Conservation (phyloP, 1,284 basidiomycete species). For the Cryptococcus sp. region DNA sequence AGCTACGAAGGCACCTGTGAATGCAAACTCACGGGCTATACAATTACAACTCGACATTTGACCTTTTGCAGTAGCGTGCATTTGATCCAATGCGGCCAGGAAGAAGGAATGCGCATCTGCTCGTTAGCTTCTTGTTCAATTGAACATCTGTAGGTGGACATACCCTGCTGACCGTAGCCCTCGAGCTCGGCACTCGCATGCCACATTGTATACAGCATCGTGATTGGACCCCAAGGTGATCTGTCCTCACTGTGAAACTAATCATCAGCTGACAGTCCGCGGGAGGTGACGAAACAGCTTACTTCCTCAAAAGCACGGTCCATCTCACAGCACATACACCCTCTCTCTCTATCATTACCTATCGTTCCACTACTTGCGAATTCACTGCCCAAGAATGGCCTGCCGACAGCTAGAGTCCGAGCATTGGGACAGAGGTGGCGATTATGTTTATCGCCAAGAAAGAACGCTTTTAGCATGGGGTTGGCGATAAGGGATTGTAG, state of each 20-base stretch:
- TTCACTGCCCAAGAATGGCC: conserved; percentile 24
- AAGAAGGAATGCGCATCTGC: conserved; percentile 57
- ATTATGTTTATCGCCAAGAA: conserved; percentile 64
- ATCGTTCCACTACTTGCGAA: conserved; percentile 8
- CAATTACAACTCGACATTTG: conserved; percentile 65
- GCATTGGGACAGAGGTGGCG: conserved; percentile 39
- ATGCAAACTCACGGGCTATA: conserved; percentile 64
- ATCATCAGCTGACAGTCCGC: background rate
- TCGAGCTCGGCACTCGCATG: conserved; percentile 74
- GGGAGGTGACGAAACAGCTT: conserved; percentile 4
- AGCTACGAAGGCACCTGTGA: background rate
- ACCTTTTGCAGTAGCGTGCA: conserved; percentile 75
- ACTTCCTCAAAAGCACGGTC: conserved; percentile 86
- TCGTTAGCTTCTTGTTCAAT: background rate
- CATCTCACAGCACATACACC: conserved; percentile 93
- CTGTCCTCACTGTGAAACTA: conserved; percentile 68
- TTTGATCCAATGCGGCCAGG: conserved; percentile 72
- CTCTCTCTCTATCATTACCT: conserved; percentile 49
- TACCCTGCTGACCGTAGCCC: conserved; percentile 84
- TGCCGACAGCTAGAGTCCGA: conserved; percentile 28
- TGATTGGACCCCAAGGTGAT: conserved; percentile 74
- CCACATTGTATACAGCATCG: conserved; percentile 84
- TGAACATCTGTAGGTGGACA: background rate
- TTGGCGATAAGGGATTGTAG: conserved; percentile 92
- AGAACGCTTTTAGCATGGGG: conserved; percentile 83